Evolutionary conservation across 805 yeast species (phyloP).

Genomic region (Kodamaea jinghongensis): DNA sequence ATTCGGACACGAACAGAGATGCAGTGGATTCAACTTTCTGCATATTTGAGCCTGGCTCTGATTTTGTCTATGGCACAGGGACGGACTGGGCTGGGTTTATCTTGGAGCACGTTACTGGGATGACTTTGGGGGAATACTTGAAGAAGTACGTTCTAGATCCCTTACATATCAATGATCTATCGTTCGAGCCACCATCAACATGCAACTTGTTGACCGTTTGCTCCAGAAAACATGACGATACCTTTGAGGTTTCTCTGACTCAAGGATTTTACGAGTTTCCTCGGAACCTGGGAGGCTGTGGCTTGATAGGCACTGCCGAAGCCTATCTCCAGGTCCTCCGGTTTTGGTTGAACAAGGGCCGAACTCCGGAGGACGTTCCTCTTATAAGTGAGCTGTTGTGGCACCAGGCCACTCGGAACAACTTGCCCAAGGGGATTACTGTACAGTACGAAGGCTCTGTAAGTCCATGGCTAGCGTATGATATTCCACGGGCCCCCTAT

Average conservation of each 20-base stretch:
- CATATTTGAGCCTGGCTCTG: slow-evolving; percentile 35
- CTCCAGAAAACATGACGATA: background rate
- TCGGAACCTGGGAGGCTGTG: slow-evolving; percentile 34
- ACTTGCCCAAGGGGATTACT: slow-evolving; percentile 7
- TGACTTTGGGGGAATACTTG: slow-evolving; percentile 32
- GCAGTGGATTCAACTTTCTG: slow-evolving; percentile 4
- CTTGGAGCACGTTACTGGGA: slow-evolving; percentile 31
- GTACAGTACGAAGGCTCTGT: slow-evolving; percentile 19
- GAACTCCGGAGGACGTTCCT: slow-evolving; percentile 27
- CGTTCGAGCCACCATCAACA: background rate
- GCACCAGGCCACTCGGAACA: slow-evolving; percentile 1
- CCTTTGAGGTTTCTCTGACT: background rate
- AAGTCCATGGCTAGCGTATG: background rate
- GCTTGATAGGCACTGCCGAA: slow-evolving; percentile 34
- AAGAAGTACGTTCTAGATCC: slow-evolving; percentile 30
- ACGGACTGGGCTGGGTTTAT: slow-evolving; percentile 39
- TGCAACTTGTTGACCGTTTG: background rate
- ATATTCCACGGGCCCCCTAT: background rate
- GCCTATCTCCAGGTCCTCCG: slow-evolving; percentile 40
- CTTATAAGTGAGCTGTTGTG: background rate
- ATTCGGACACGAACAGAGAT: background rate
- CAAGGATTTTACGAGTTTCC: slow-evolving; percentile 6
- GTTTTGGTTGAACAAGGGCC: slow-evolving; percentile 39
- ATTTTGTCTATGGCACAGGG: slow-evolving; percentile 36
- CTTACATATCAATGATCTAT: slow-evolving; percentile 14